These are phyloP conservation scores for Colletotrichum noveboracense DNA, from an alignment of 2,329 filamentous ascomycete genomes.

Conservation along the genomic window DNA sequence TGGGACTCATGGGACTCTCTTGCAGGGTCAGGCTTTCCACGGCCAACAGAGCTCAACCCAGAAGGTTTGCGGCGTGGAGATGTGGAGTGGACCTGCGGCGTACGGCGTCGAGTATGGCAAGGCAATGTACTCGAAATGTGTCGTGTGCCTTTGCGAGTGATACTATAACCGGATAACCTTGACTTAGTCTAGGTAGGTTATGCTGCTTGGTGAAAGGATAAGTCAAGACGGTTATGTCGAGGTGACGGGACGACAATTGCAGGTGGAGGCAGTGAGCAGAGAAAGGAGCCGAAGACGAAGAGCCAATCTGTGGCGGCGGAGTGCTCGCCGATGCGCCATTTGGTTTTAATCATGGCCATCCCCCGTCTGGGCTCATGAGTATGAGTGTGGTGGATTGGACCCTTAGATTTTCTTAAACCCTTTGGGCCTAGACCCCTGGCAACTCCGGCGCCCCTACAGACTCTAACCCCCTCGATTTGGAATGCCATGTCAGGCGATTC, in stretches of 20 bases:
- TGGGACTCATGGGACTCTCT: background rate
- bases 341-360: background rate
- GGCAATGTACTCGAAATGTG: background rate
- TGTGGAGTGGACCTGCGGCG: background rate
- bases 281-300: background rate
- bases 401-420: constrained; percentile 8
- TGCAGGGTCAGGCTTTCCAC: background rate
- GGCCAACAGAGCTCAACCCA: constrained; percentile 1
- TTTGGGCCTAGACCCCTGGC: background rate
- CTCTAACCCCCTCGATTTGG: background rate
- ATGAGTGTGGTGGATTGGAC: constrained; percentile 2
- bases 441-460: background rate
- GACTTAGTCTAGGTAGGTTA: background rate
- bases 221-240: background rate
- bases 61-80: background rate
- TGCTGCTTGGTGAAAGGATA: background rate
- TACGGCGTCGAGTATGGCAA: background rate
- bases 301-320: background rate
- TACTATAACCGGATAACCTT: background rate
- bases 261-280: background rate
- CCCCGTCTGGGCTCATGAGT: background rate
- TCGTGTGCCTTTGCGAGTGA: background rate
- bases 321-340: background rate
- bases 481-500: background rate
- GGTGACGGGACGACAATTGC: background rate